Evolutionary conservation across 768 basidiomycete species (phyloP).

Genomic region (Fibroporia radiculosa): DNA sequence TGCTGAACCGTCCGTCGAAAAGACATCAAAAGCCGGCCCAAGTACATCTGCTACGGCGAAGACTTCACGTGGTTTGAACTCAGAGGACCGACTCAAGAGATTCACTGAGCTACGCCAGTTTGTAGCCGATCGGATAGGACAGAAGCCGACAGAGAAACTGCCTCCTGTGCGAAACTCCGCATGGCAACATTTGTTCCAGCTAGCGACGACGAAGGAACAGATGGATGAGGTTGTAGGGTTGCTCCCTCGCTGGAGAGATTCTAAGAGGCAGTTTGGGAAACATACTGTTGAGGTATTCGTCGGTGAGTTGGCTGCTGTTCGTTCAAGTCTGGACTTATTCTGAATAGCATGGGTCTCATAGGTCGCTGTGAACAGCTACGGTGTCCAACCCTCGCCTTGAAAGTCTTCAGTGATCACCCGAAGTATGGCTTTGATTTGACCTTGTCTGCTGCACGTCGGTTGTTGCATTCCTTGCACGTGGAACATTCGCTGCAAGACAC

Average conservation of each 20-base stretch:
- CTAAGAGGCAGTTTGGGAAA: constrained; percentile 27
- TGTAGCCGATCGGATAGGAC: constrained; percentile 31
- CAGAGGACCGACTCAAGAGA: constrained; percentile 23
- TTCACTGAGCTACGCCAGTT: constrained; percentile 31
- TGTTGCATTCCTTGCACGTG: constrained; percentile 48
- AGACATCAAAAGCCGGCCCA: too few relatives aligned
- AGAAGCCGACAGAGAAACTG: constrained; percentile 25
- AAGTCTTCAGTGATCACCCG: constrained; percentile 53
- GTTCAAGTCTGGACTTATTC: not conserved
- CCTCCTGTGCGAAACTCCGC: constrained; percentile 36
- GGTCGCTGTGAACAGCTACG: constrained; percentile 55
- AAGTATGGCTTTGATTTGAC: constrained; percentile 49
- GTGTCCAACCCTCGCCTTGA: constrained; percentile 48
- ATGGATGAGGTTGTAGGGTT: constrained; percentile 37
- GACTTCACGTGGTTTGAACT: constrained; percentile 19
- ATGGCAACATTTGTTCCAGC: constrained; percentile 44
- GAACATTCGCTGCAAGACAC: constrained; percentile 38
- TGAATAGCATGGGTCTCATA: constrained; percentile 19
- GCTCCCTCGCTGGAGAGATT: constrained; percentile 44
- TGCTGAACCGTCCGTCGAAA: too few relatives aligned
- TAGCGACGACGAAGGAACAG: constrained; percentile 43
- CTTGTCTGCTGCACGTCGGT: constrained; percentile 42
- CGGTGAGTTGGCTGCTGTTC: constrained; percentile 44
- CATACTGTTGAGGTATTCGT: constrained; percentile 41
- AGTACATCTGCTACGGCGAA: not conserved